phyloP scores from a whole-genome alignment of 495 filamentous ascomycete species.

The Aspergillus indologenus region DNA sequence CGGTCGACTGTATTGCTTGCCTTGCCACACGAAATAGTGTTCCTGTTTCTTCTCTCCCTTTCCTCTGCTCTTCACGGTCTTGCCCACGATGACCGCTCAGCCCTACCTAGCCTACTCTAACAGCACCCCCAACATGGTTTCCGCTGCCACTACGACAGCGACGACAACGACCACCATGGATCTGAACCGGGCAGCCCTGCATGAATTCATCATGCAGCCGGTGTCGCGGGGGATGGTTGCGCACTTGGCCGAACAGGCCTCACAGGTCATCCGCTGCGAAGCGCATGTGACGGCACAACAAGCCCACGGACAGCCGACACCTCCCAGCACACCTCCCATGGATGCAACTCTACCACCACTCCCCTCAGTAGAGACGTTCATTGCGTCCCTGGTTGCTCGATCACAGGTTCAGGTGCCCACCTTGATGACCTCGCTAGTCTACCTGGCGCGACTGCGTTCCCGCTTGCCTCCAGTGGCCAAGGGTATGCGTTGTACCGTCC shows the following conservation, averaged over 20 bases:
- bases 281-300: conserved; percentile 34
- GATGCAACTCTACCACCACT: conserved; percentile 51
- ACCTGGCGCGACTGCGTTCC: conserved; percentile 77
- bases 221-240: conserved; percentile 82
- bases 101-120: conserved; percentile 5
- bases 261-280: conserved; percentile 89
- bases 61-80: conserved; percentile 7
- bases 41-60: conserved; percentile 12
- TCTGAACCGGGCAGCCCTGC: conserved; percentile 77
- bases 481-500: conserved; percentile 94
- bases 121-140: not conserved
- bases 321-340: conserved; percentile 62
- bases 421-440: conserved; percentile 93
- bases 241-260: conserved; percentile 79
- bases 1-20: conserved; percentile 15
- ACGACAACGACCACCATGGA: conserved; percentile 23
- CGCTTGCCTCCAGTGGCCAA: conserved; percentile 91
- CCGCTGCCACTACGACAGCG: too few relatives aligned
- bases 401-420: conserved; percentile 97
- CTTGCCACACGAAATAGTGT: conserved; percentile 9
- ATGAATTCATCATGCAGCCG: conserved; percentile 79
- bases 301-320: conserved; percentile 60
- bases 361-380: conserved; percentile 84
- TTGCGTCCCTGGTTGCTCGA: conserved; percentile 80
- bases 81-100: conserved; percentile 5